Evolutionary conservation across 805 yeast species (phyloP).

Genomic region (Saccharomyces kudriavzevii): DNA sequence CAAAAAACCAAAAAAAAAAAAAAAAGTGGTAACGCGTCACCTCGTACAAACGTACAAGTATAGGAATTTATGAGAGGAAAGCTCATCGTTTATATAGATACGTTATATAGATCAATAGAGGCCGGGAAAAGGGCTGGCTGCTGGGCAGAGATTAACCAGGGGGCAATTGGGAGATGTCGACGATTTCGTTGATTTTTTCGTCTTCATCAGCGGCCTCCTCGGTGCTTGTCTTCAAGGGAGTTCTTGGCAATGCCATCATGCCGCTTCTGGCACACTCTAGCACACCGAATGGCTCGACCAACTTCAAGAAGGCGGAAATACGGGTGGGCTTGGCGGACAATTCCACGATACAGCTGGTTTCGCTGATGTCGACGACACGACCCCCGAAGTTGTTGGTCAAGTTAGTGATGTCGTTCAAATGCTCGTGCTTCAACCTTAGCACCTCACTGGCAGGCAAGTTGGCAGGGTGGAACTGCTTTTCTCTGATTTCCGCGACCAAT

Average conservation of each 20-base stretch:
- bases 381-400: conserved; percentile 88
- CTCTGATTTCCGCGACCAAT: conserved; percentile 22
- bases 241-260: conserved; percentile 97
- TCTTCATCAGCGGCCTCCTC: conserved; percentile 51
- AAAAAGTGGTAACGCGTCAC: neutral
- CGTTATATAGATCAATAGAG: neutral
- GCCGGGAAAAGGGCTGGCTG: neutral
- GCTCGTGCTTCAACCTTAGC: conserved; percentile 85
- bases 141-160: conserved; percentile 58
- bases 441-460: conserved; percentile 87
- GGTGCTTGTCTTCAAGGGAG: conserved; percentile 60
- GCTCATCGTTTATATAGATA: neutral
- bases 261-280: conserved; percentile 95
- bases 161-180: conserved; percentile 84
- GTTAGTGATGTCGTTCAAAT: conserved; percentile 73
- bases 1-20: neutral
- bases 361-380: conserved; percentile 82
- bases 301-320: conserved; percentile 74
- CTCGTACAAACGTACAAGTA: neutral
- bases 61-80: neutral
- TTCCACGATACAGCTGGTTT: conserved; percentile 89
- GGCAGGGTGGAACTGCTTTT: conserved; percentile 69
- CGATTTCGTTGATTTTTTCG: conserved; percentile 47
- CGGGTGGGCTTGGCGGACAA: conserved; percentile 89
- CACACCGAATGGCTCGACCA: conserved; percentile 92